phyloP scores from a whole-genome alignment of 163 green algal species.

The Prototheca wickerhamii region DNA sequence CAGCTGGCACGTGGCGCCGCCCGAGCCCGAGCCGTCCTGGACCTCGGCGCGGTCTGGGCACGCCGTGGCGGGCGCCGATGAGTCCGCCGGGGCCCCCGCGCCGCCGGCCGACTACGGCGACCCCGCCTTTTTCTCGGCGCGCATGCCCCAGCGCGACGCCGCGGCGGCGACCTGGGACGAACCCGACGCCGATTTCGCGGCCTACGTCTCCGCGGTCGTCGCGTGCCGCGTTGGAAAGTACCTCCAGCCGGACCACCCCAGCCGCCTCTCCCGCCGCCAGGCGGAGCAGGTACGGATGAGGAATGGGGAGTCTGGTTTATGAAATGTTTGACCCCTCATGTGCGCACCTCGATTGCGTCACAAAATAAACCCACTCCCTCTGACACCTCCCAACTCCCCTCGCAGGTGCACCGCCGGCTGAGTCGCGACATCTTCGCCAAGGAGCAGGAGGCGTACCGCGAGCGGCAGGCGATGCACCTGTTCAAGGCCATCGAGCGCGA shows the following conservation, averaged over 20 bases:
- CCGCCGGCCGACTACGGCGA: not conserved
- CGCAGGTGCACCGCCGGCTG: constrained; percentile 38
- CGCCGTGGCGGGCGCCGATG: not conserved
- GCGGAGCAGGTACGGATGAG: not conserved
- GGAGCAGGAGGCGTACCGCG: constrained; percentile 49
- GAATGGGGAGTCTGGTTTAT: not conserved
- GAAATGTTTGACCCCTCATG: too few relatives aligned
- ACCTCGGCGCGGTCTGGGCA: too few relatives aligned
- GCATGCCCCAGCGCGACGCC: not conserved
- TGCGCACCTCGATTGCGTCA: too few relatives aligned
- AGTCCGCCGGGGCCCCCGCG: too few relatives aligned
- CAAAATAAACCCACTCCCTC: not conserved
- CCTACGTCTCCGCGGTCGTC: constrained; percentile 45
- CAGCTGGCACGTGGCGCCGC: not conserved
- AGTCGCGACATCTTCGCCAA: constrained; percentile 42
- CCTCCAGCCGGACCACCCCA: constrained; percentile 17
- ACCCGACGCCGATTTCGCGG: constrained; percentile 38
- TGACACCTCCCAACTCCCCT: not conserved
- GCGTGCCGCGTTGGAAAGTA: constrained; percentile 50
- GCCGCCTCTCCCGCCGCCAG: not conserved
- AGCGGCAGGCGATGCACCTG: constrained; percentile 25
- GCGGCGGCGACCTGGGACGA: constrained; percentile 38
- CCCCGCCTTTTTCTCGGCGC: not conserved
- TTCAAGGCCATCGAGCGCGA: constrained; percentile 56
- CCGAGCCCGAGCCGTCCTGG: too few relatives aligned